Conservation (phyloP, 768 basidiomycete species). For the Wakefieldia striispora region DNA sequence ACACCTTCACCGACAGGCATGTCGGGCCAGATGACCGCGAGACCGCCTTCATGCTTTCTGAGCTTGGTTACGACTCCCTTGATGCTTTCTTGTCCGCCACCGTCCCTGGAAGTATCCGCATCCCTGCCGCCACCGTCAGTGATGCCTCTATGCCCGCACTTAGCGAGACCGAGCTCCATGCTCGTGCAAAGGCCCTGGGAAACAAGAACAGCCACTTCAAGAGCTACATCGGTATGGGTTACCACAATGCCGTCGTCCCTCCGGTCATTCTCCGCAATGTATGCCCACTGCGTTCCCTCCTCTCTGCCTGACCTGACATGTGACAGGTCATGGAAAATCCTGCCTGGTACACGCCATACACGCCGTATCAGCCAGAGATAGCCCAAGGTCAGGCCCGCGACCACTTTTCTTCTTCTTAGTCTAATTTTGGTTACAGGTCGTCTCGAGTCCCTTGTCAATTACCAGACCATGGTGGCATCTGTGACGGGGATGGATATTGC, state of each 20-base stretch:
- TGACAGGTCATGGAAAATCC: constrained; percentile 87
- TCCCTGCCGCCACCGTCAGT: constrained; percentile 58
- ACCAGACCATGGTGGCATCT: constrained; percentile 94
- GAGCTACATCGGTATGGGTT: constrained; percentile 98
- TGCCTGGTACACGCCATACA: constrained; percentile 97
- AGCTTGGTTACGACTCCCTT: constrained; percentile 83
- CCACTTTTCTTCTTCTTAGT: neutral
- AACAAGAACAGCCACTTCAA: constrained; percentile 76
- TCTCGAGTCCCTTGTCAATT: constrained; percentile 94
- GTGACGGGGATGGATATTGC: constrained; percentile 94
- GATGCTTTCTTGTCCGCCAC: constrained; percentile 83
- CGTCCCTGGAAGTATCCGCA: constrained; percentile 78
- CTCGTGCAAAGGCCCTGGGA: constrained; percentile 75
- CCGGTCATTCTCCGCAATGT: constrained; percentile 93
- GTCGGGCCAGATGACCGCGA: constrained; percentile 89
- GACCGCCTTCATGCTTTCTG: constrained; percentile 75
- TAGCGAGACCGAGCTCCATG: constrained; percentile 83
- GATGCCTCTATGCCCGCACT: constrained; percentile 69
- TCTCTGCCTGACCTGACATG: constrained; percentile 2
- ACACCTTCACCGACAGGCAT: constrained; percentile 88
- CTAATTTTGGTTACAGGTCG: constrained; percentile 57
- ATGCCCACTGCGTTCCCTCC: constrained; percentile 21
- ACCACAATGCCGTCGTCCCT: constrained; percentile 93
- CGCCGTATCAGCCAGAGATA: constrained; percentile 96
- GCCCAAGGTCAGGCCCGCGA: constrained; percentile 71